A percentile compares a stretch with the other conserved stretches of the same genome.
Evolutionary conservation across 805 yeast genomes (phyloP).

Genomic region (Yamadazyma laniorum): DNA sequence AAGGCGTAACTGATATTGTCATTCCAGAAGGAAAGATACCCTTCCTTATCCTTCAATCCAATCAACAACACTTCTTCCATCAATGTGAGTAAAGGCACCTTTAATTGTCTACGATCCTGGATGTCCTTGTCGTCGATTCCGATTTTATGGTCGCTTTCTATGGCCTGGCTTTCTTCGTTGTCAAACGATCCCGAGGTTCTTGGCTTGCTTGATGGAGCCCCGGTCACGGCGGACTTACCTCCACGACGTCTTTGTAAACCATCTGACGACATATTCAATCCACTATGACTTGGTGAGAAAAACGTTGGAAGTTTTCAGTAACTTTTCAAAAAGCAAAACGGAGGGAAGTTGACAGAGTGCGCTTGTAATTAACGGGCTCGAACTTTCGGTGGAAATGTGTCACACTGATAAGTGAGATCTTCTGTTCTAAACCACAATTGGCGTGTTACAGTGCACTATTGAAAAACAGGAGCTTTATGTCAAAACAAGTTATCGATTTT

Average conservation of each 20-base stretch:
- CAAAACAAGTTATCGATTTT: not conserved
- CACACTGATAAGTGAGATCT: not conserved
- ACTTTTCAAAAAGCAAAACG: not conserved
- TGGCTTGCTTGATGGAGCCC: slow-evolving; percentile 18
- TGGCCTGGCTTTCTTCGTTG: slow-evolving; percentile 21
- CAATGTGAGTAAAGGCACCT: slow-evolving; percentile 74
- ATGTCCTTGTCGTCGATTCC: slow-evolving; percentile 80
- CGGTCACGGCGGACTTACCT: slow-evolving; percentile 28
- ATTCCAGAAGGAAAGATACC: slow-evolving; percentile 96
- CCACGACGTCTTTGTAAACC: slow-evolving; percentile 80
- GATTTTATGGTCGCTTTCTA: slow-evolving; percentile 53
- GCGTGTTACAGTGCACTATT: not conserved
- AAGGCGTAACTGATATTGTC: slow-evolving; percentile 95
- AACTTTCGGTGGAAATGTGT: too few species aligned
- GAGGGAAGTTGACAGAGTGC: too few species aligned
- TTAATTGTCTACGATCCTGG: slow-evolving; percentile 36
- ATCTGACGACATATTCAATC: slow-evolving; percentile 39
- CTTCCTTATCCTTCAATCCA: slow-evolving; percentile 95
- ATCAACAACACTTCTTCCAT: slow-evolving; percentile 95
- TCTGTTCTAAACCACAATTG: not conserved
- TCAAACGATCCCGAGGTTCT: slow-evolving; percentile 20
- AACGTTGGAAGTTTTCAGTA: not conserved
- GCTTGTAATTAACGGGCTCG: too few species aligned
- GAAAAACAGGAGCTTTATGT: not conserved
- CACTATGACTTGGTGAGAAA: not conserved